Evolutionary conservation across 768 basidiomycete genomes (phyloP), one percentile per base, ranked within the genome.

Genomic region (Lepiota venenata): DNA sequence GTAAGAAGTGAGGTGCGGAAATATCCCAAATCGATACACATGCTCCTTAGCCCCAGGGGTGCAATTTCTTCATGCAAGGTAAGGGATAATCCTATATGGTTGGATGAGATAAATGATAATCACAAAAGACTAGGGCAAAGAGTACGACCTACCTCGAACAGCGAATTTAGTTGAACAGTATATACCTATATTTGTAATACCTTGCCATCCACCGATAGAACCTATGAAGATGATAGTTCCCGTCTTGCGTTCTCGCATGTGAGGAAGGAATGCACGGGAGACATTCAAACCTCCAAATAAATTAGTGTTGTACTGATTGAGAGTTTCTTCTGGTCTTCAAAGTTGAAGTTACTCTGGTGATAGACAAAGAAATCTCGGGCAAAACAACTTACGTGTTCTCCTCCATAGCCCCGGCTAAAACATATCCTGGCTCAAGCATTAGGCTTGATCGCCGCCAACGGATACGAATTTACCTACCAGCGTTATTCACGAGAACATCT

Each of bases 401-500:
- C 56, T 72, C 68, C n/a, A 70, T 49, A 0, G 69, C 65, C 8
- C 71, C 70, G 8, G 67, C 58, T 48, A 70, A 58, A 59, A 72
- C 61, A 63, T 67, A 71, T 44, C 78, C 71, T 74, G 25, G 2
- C 25, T 5, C 25, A 25, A 61, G 11, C 2, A 25, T 2, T 25
- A 25, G 25, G 25, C 25, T 5, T 25, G 25, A 25, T 5, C 25
- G 25, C 25, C 25, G 10, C 29, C 4, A 10, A 32, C 29, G 6
- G 35, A 45, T n/a, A 1, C 12, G 2, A 12, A 12, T 2, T 8
- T 8, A 4, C 5, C 22, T 47, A 54, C 74, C 76, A 11, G 77
- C 76, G 56, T 77, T 77, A 52, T 78, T 78, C 14, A 80, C 73
- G 0, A 79, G 52, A 0, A 77, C 76, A 52, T 80, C 77, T 21